Evolutionary conservation across 768 basidiomycete genomes (phyloP).

Genomic region (Mrakia gelida): DNA sequence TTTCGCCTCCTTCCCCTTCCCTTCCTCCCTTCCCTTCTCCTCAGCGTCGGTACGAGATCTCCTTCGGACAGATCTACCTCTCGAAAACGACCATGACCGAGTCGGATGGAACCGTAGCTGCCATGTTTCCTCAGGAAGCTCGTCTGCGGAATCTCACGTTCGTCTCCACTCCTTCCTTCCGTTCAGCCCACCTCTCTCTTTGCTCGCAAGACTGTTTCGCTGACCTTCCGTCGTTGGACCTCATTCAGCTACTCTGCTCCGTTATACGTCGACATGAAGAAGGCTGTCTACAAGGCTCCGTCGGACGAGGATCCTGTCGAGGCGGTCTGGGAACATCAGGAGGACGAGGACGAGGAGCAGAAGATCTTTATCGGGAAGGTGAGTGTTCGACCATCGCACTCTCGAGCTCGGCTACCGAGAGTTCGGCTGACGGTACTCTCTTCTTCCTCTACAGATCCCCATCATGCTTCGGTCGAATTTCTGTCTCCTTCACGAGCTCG

Average conservation of each 20-base stretch:
- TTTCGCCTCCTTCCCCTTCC: neutral
- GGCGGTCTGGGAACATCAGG: constrained; percentile 57
- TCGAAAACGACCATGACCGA: constrained; percentile 92
- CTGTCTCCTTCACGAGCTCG: constrained; percentile 78
- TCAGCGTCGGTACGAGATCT: constrained; percentile 88
- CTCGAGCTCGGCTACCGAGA: neutral
- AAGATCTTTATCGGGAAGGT: constrained; percentile 97
- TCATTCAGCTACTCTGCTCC: constrained; percentile 72
- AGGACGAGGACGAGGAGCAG: constrained; percentile 45
- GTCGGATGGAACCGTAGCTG: constrained; percentile 86
- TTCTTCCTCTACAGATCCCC: constrained; percentile 61
- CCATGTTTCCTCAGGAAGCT: constrained; percentile 95
- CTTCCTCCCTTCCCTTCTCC: neutral
- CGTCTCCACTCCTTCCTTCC: constrained; percentile 17
- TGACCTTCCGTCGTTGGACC: neutral
- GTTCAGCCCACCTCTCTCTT: neutral
- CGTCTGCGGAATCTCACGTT: constrained; percentile 82
- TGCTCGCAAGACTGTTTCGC: neutral
- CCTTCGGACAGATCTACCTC: constrained; percentile 95
- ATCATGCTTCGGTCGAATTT: constrained; percentile 96
- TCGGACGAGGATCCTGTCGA: constrained; percentile 66
- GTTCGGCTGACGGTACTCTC: neutral
- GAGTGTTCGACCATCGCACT: constrained; percentile 20
- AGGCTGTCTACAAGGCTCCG: constrained; percentile 72
- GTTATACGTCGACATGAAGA: constrained; percentile 91